Evolutionary conservation across 495 filamentous ascomycete species (phyloP).

Genomic region (Podospora pseudopauciseta): DNA sequence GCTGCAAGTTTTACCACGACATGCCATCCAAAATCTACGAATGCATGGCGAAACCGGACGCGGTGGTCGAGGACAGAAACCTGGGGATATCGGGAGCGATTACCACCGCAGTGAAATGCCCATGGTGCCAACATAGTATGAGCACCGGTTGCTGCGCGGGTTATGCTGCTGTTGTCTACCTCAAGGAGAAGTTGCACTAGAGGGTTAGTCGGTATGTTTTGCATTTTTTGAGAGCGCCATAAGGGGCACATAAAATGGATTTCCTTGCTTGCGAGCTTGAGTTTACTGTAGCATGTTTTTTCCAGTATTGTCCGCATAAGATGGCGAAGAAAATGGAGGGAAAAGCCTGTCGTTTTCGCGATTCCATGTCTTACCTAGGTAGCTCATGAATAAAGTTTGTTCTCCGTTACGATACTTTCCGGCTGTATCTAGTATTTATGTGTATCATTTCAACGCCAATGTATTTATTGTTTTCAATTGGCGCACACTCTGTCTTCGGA

Average conservation of each 20-base stretch:
- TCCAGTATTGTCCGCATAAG: not conserved
- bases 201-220: not conserved
- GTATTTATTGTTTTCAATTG: not conserved
- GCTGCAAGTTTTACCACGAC: conserved; percentile 78
- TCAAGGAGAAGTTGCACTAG: conserved; percentile 52
- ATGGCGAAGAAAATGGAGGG: not conserved
- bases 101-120: conserved; percentile 62
- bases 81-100: conserved; percentile 50
- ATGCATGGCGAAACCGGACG: conserved; percentile 64
- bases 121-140: conserved; percentile 78
- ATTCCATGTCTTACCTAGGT: not conserved
- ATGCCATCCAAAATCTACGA: conserved; percentile 72
- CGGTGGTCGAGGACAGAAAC: conserved; percentile 45
- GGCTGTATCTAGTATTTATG: no score
- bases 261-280: not conserved
- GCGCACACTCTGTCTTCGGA: not conserved
- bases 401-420: not conserved
- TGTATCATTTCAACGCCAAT: no score
- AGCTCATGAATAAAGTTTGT: not conserved
- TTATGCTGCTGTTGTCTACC: conserved; percentile 65
- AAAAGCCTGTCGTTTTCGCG: conserved; percentile 4
- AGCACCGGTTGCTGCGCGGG: conserved; percentile 66
- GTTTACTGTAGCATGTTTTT: not conserved
- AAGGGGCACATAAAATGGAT: no score
- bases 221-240: not conserved